These are phyloP conservation scores for Epichloe scottii DNA, from an alignment of 2,329 filamentous ascomycete species.

Conservation along the genomic window DNA sequence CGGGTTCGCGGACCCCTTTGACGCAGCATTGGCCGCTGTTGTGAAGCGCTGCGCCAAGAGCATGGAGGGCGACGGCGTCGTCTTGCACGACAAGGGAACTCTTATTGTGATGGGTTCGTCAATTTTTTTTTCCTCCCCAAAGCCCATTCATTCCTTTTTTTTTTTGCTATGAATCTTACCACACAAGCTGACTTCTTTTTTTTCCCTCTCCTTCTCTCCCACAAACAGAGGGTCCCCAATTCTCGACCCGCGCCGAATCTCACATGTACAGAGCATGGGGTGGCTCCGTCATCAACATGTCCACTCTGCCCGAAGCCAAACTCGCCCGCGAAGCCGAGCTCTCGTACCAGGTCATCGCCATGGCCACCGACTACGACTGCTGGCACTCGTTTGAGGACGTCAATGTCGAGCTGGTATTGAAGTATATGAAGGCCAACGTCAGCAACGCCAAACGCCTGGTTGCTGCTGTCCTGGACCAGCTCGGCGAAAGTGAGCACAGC, in stretches of 20 bases:
- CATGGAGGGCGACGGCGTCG: conserved; percentile 73
- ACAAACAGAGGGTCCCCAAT: conserved; percentile 78
- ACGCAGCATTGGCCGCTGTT: conserved; percentile 61
- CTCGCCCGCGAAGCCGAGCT: conserved; percentile 93
- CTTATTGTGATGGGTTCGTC: conserved; percentile 79
- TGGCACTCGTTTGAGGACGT: conserved; percentile 80
- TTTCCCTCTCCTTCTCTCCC: not conserved
- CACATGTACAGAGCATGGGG: conserved; percentile 93
- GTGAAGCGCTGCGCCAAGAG: conserved; percentile 63
- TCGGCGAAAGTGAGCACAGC: conserved; percentile 63
- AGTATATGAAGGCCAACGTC: conserved; percentile 87
- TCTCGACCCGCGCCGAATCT: conserved; percentile 90
- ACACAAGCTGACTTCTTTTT: not conserved
- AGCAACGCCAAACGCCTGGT: conserved; percentile 79
- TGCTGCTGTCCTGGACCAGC: conserved; percentile 73
- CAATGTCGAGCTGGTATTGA: conserved; percentile 93
- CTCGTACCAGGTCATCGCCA: conserved; percentile 96
- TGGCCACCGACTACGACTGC: conserved; percentile 99
- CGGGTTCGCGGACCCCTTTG: conserved; percentile 92
- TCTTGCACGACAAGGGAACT: conserved; percentile 71
- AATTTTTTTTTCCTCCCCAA: not conserved
- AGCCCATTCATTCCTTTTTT: not conserved
- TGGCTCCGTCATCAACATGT: conserved; percentile 97
- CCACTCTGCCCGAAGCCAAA: conserved; percentile 86
- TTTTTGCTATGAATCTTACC: no score